phyloP scores from a whole-genome alignment of 805 yeast genomes.

The Ogataea paraovalis region DNA sequence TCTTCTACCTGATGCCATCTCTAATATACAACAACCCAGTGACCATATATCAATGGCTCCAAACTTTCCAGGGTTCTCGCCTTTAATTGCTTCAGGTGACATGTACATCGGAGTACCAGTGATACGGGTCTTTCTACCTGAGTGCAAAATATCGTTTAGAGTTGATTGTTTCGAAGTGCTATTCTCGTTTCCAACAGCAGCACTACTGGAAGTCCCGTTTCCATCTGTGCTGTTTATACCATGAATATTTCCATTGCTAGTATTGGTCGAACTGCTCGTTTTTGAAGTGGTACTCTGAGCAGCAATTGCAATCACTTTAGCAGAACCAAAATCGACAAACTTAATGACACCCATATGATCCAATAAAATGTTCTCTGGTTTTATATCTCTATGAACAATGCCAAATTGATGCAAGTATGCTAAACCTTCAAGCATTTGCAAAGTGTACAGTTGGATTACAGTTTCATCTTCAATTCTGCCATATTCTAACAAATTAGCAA shows the following conservation, averaged over 20 bases:
- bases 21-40: slow-evolving; percentile 90
- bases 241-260: neutral
- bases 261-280: slow-evolving; percentile 6
- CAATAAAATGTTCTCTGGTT: slow-evolving; percentile 87
- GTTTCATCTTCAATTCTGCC: slow-evolving; percentile 95
- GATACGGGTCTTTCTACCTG: slow-evolving; percentile 34
- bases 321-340: slow-evolving; percentile 97
- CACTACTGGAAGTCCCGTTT: neutral
- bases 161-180: slow-evolving; percentile 12
- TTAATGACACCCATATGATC: slow-evolving; percentile 93
- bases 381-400: slow-evolving; percentile 94
- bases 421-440: slow-evolving; percentile 92
- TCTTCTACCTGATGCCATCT: slow-evolving; percentile 93
- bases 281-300: slow-evolving; percentile 28
- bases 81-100: slow-evolving; percentile 96
- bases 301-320: slow-evolving; percentile 76
- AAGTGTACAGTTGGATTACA: slow-evolving; percentile 82
- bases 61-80: slow-evolving; percentile 52
- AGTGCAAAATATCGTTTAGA: slow-evolving; percentile 15
- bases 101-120: slow-evolving; percentile 99
- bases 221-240: neutral
- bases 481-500: slow-evolving; percentile 78
- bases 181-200: slow-evolving; percentile 3
- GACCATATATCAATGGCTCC: slow-evolving; percentile 93
- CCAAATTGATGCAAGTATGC: slow-evolving; percentile 93